Base-by-base conservation (phyloP, 768 basidiomycete species). In the Pisolithus orientalis region DNA sequence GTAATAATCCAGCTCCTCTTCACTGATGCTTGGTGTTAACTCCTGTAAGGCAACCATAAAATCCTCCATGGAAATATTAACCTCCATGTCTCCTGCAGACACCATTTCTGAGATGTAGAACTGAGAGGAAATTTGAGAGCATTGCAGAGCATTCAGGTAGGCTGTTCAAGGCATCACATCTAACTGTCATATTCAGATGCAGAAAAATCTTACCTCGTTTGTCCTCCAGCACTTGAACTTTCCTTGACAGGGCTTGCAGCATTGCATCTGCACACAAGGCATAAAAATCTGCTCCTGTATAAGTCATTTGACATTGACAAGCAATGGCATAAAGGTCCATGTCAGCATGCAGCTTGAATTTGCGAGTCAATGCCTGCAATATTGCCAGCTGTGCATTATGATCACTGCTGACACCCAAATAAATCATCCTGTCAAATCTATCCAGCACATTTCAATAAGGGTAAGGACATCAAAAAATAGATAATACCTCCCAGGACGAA, bases 261-360 rank as follows among this genome's bases (percentile, higher is more conserved):
- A 99, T 83, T 1, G 96, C 94, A 68, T 99, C 95, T 5, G 93
- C 89, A 67, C 96, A 98, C 8, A 99, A 73, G 0, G 96, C 96
- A 72, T 99, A 98, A 57, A 98, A 94, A 66, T 99, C 96, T 39
- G 96, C 96, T 42, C 96, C 96, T 2, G 96, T 98, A 64, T 87
- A 94, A 64, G 94, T 92, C 75, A 94, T 91, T 0, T 92, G 86
- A 55, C 94, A 98, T 32, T 72, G 70, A 27, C 82, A 74, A 21
- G 88, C 90, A 42, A 99, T 68, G 7, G 61, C 55, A 17, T 67
- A 65, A 6, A 98, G 78, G 59, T 84, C 72, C 7, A 94, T 73
- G 46, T 69, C 72, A 0, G 85, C 76, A 59, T 89, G 79, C 25
- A 97, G 77, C 34, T 79, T 82, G 75, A 99, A 98, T 66, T 94